phyloP scores from a whole-genome alignment of 139 green algal genomes.

The Marvania coccoides region DNA sequence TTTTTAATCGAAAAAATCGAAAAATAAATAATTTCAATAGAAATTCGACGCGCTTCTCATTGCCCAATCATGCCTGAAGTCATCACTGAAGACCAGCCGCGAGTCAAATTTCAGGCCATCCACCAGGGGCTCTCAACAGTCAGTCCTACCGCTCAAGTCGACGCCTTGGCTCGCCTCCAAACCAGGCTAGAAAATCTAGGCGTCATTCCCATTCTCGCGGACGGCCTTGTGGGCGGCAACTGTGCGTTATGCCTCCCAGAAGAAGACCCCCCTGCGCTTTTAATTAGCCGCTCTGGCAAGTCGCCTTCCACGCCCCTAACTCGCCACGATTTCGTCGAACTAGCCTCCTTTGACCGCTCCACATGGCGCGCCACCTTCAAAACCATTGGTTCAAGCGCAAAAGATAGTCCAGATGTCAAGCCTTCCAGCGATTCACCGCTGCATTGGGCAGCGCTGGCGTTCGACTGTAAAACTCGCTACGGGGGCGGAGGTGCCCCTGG shows the following conservation, averaged over 20 bases:
- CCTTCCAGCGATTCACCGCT: conserved; percentile 19
- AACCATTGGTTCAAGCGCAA: background rate
- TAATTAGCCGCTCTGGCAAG: conserved; percentile 11
- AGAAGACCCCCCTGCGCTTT: background rate
- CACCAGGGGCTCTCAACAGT: no score
- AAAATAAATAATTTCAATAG: no score
- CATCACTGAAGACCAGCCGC: no score
- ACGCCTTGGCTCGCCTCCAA: no score
- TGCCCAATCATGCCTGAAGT: no score
- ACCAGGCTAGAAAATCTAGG: background rate
- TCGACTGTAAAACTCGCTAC: background rate
- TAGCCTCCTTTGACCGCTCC: conserved; percentile 4
- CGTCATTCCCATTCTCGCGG: conserved; percentile 13
- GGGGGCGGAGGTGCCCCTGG: background rate
- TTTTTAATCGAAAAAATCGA: no score
- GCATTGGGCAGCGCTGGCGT: conserved; percentile 5
- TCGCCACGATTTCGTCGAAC: conserved; percentile 4
- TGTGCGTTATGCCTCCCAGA: background rate
- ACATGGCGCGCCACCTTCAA: background rate
- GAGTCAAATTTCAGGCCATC: no score
- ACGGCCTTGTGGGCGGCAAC: conserved; percentile 27
- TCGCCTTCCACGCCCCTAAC: background rate
- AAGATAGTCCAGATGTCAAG: no score
- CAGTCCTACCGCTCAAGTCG: no score
- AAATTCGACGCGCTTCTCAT: no score